Percentiles rank a stretch among this genome's conserved stretches.
Evolutionary conservation across 2,329 filamentous ascomycete species (phyloP).

Genomic region (Fusarium pseudoanthophilum): DNA sequence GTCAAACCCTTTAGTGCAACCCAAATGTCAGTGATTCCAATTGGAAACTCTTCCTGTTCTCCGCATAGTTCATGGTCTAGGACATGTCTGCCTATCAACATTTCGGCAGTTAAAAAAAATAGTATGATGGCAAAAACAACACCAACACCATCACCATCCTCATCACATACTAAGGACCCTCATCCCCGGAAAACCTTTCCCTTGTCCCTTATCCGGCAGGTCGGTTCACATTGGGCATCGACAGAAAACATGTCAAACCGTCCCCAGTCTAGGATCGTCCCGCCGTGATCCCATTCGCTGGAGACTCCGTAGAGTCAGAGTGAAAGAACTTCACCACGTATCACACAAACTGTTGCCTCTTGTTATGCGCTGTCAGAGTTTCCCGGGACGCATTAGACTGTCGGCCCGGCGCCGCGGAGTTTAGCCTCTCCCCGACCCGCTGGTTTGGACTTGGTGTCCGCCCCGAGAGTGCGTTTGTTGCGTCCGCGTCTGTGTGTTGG

Average conservation of each 20-base stretch:
- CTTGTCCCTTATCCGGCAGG: slow-evolving; percentile 20
- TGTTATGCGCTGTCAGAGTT: slow-evolving; percentile 26
- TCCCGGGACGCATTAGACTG: slow-evolving; percentile 8
- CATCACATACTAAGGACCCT: background rate
- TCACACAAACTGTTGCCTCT: slow-evolving; percentile 4
- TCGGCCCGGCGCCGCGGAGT: slow-evolving; percentile 38
- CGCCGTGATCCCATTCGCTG: slow-evolving; percentile 27
- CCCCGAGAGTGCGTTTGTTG: background rate
- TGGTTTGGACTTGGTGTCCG: slow-evolving; percentile 19
- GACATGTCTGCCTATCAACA: slow-evolving; percentile 14
- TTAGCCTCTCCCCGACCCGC: slow-evolving; percentile 23
- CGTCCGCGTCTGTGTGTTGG: slow-evolving; percentile 18
- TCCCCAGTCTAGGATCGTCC: slow-evolving; percentile 18
- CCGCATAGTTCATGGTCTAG: slow-evolving; percentile 13
- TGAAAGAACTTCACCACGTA: slow-evolving; percentile 1
- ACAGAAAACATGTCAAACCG: slow-evolving; percentile 7
- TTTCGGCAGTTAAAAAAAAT: slow-evolving; percentile 27
- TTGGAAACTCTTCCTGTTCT: background rate
- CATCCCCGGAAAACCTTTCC: slow-evolving; percentile 19
- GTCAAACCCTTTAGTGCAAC: background rate
- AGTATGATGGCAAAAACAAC: background rate
- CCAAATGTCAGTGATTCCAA: background rate
- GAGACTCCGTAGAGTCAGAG: background rate
- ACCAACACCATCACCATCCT: background rate
- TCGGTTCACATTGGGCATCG: slow-evolving; percentile 37